Evolutionary conservation across 495 filamentous ascomycete genomes (phyloP).

Genomic region (Aspergillus ostianus): DNA sequence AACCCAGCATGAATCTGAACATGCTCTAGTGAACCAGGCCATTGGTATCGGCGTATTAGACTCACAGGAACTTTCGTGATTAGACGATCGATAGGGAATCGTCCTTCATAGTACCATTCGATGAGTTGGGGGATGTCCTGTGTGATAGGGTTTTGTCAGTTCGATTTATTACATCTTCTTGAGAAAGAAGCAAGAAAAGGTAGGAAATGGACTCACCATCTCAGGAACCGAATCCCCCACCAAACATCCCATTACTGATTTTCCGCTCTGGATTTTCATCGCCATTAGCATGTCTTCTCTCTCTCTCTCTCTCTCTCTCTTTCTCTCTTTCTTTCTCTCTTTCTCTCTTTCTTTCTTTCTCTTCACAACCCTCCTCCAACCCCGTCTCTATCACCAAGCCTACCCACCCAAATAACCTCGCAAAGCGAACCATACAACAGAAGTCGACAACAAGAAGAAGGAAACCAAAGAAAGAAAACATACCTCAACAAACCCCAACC

Average conservation of each 20-base stretch:
- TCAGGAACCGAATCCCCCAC: not conserved
- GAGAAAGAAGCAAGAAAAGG: not conserved
- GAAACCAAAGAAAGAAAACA: not conserved
- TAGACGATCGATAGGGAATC: constrained; percentile 36
- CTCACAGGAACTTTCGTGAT: not conserved
- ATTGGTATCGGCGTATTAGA: not conserved
- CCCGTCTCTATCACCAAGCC: too few species aligned
- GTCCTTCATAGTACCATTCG: constrained; percentile 33
- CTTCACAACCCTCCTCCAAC: too few species aligned
- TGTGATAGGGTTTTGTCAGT: not conserved
- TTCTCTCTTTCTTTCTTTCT: too few species aligned
- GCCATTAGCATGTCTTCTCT: not conserved
- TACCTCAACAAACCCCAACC: not conserved
- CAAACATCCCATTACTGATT: not conserved
- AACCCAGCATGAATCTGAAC: too few species aligned
- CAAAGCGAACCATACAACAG: too few species aligned
- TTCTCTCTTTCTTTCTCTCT: too few species aligned
- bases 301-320: too few species aligned
- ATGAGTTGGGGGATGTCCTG: constrained; percentile 37
- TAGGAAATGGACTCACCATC: not conserved
- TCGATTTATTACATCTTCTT: too few species aligned
- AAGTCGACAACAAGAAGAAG: too few species aligned
- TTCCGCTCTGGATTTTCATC: not conserved
- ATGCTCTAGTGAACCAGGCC: too few species aligned
- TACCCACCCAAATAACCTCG: too few species aligned